phyloP scores from a whole-genome alignment of 1,284 basidiomycete species.

The Marasmius tenuissimus region DNA sequence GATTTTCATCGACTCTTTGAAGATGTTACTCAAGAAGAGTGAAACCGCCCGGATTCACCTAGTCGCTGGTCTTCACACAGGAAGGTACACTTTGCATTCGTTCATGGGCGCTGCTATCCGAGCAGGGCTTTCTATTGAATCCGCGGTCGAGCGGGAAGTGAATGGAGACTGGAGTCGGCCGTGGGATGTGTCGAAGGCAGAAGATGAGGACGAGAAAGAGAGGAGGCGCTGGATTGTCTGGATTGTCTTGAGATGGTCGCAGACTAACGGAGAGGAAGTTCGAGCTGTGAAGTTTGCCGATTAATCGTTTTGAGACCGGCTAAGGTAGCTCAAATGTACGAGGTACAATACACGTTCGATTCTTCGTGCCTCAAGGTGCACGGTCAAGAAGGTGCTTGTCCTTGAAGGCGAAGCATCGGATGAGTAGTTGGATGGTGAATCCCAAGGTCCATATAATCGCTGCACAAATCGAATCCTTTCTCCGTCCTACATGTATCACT shows the following conservation, averaged over 20 bases:
- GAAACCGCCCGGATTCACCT: constrained; percentile 52
- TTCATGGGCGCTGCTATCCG: constrained; percentile 45
- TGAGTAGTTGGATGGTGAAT: neutral
- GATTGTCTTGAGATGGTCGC: constrained; percentile 57
- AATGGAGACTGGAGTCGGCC: constrained; percentile 34
- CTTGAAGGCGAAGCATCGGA: neutral
- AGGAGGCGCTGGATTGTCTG: constrained; percentile 70
- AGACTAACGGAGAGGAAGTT: neutral
- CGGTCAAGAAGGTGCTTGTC: neutral
- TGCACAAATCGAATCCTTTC: neutral
- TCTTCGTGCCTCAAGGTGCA: neutral
- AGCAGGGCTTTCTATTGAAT: constrained; percentile 48
- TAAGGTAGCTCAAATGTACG: too few species aligned
- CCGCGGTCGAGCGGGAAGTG: constrained; percentile 48
- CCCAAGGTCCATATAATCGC: neutral
- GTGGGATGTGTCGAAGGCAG: constrained; percentile 54
- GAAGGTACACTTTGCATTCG: constrained; percentile 63
- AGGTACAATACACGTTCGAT: neutral
- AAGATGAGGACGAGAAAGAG: constrained; percentile 60
- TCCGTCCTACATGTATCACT: neutral
- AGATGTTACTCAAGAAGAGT: constrained; percentile 42
- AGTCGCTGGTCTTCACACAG: constrained; percentile 73
- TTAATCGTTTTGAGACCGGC: too few species aligned
- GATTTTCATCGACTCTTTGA: constrained; percentile 52
- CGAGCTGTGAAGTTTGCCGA: too few species aligned